Conservation (phyloP, 441 rosid species). For the Erodium trifolium region DNA sequence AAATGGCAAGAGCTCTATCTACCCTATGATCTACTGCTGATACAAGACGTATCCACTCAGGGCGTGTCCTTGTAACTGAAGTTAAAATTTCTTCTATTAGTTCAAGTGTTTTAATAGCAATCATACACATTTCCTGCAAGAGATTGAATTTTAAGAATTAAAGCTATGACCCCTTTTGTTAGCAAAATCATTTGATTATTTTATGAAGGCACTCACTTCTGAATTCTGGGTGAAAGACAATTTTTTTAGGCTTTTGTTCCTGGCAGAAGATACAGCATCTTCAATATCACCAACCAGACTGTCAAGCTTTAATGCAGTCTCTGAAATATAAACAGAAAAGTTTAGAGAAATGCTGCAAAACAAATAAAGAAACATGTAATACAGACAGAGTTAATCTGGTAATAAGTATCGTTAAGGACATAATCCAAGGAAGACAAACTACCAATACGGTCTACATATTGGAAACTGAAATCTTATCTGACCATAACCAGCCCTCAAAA, state of each 20-base stretch:
- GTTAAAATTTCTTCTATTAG: constrained; percentile 53
- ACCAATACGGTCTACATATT: not conserved
- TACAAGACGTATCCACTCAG: constrained; percentile 68
- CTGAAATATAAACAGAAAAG: constrained; percentile 39
- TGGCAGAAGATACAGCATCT: constrained; percentile 67
- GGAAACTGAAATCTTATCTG: not conserved
- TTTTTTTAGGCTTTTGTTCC: constrained; percentile 49
- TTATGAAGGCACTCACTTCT: constrained; percentile 48
- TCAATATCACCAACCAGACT: constrained; percentile 78
- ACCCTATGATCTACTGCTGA: constrained; percentile 85
- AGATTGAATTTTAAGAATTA: constrained; percentile 14
- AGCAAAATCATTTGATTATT: constrained; percentile 6
- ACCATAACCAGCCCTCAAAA: not conserved
- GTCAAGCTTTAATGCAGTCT: constrained; percentile 75
- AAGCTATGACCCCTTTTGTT: constrained; percentile 5
- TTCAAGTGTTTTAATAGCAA: constrained; percentile 53
- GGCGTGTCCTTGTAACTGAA: constrained; percentile 49
- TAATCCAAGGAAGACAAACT: not conserved
- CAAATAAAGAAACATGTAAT: not conserved
- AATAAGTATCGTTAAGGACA: not conserved
- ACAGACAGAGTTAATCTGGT: not conserved
- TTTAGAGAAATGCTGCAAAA: constrained; percentile 6
- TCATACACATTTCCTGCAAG: constrained; percentile 47
- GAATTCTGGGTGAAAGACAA: constrained; percentile 35
- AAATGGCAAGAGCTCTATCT: constrained; percentile 75